Percentiles rank a stretch among this genome's conserved stretches.
phyloP scores from a whole-genome alignment of 495 filamentous ascomycete species.

The Venustampulla echinocandica region DNA sequence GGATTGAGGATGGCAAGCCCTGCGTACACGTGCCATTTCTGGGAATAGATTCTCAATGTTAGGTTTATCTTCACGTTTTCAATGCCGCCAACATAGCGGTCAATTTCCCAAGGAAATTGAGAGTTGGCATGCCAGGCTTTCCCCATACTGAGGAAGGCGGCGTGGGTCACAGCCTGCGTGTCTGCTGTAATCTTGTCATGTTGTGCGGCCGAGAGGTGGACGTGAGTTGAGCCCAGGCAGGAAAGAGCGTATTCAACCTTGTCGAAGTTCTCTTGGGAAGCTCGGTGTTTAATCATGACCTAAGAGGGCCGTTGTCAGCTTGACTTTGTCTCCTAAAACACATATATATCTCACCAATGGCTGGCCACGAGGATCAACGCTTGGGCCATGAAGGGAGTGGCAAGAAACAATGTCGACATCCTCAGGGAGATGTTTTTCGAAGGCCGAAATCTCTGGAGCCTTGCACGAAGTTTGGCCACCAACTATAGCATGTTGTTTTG shows the following conservation, averaged over 20 bases:
- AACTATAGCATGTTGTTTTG: constrained; percentile 86
- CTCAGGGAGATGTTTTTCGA: constrained; percentile 75
- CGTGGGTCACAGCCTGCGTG: constrained; percentile 96
- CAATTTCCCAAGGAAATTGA: constrained; percentile 92
- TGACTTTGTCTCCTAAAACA: too few relatives aligned
- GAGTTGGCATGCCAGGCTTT: constrained; percentile 88
- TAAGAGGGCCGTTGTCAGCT: too few relatives aligned
- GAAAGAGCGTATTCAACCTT: constrained; percentile 74
- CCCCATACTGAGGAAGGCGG: constrained; percentile 94
- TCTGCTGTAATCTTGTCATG: constrained; percentile 97
- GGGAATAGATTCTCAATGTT: constrained; percentile 90
- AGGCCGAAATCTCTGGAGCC: constrained; percentile 88
- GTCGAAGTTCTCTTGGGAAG: constrained; percentile 62
- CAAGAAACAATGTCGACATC: constrained; percentile 95
- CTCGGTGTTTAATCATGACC: constrained; percentile 87
- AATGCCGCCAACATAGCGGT: constrained; percentile 89
- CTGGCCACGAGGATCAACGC: constrained; percentile 76
- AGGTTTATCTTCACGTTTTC: constrained; percentile 99
- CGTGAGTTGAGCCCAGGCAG: constrained; percentile 73
- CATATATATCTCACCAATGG: too few relatives aligned
- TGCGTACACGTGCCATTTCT: constrained; percentile 99
- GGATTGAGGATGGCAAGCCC: constrained; percentile 95
- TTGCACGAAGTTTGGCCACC: constrained; percentile 98
- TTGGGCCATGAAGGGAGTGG: constrained; percentile 93
- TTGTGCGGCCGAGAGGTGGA: constrained; percentile 73